A percentile compares a stretch with the other conserved stretches of the same genome.
Conservation (phyloP, 31 red algal genomes). For the Bonnemaisonia californica region DNA sequence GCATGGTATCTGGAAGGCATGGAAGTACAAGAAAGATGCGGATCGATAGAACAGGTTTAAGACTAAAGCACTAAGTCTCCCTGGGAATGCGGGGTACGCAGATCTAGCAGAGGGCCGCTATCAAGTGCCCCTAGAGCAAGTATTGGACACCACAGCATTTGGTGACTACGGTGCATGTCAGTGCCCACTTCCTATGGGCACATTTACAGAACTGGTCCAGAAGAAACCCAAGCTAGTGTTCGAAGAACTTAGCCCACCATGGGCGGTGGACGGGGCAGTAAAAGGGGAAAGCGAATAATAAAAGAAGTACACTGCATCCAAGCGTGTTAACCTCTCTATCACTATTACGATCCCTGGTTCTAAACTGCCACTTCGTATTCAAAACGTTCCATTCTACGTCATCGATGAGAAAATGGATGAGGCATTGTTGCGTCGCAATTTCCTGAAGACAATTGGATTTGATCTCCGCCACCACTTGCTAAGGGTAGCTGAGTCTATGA, state of each 20-base stretch:
- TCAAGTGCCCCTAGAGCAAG: too few species aligned
- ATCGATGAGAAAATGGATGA: neutral
- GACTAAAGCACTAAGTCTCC: neutral
- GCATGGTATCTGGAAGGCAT: neutral
- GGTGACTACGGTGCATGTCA: neutral
- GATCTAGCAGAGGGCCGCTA: too few species aligned
- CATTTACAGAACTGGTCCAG: neutral
- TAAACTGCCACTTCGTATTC: slow-evolving; percentile 2
- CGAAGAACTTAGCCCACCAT: too few species aligned
- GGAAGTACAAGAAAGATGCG: neutral
- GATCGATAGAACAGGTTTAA: neutral
- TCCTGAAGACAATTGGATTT: too few species aligned
- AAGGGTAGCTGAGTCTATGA: neutral
- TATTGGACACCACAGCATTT: neutral
- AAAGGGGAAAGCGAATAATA: too few species aligned
- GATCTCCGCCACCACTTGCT: neutral
- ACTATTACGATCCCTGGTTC: neutral
- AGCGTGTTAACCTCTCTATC: neutral
- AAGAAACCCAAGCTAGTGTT: neutral
- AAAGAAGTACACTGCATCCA: neutral
- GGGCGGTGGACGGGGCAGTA: too few species aligned
- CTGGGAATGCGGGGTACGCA: neutral
- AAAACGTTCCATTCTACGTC: neutral
- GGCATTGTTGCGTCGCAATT: neutral
- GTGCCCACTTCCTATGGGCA: neutral